Percentiles rank a stretch among this genome's conserved stretches.
Conservation (phyloP, 164 flowering plant species). For the Paratinospora sagittata region DNA sequence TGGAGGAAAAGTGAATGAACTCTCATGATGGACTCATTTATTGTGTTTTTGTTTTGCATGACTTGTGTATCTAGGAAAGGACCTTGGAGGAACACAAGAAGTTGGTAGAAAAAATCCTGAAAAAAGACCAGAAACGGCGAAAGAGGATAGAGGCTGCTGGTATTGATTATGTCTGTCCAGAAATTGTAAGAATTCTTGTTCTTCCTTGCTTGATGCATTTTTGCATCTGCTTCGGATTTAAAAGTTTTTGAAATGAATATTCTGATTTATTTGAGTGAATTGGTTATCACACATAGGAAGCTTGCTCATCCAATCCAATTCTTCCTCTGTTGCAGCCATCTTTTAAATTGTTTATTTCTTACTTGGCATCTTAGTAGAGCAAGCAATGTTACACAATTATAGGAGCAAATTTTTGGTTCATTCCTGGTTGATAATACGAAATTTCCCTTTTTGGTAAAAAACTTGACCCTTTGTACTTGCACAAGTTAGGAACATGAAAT, state of each 20-base stretch:
- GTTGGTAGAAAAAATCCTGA: conserved; percentile 49
- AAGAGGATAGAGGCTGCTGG: conserved; percentile 81
- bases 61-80: conserved; percentile 43
- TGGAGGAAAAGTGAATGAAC: background rate
- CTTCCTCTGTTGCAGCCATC: background rate
- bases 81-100: conserved; percentile 67
- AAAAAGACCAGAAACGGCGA: conserved; percentile 51
- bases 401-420: background rate
- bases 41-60: background rate
- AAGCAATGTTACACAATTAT: background rate
- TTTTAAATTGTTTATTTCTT: background rate
- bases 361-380: background rate
- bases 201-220: background rate
- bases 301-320: background rate
- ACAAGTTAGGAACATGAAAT: too few relatives aligned
- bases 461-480: background rate
- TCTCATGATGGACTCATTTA: background rate
- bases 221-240: background rate
- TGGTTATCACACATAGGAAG: background rate
- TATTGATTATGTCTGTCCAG: conserved; percentile 82
- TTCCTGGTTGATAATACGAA: too few relatives aligned
- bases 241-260: background rate
- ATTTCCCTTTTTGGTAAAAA: background rate
- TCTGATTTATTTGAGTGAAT: background rate
- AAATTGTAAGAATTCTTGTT: conserved; percentile 51